Base-by-base conservation (phyloP, 805 yeast genomes). In the Kodamaea laetipori region DNA sequence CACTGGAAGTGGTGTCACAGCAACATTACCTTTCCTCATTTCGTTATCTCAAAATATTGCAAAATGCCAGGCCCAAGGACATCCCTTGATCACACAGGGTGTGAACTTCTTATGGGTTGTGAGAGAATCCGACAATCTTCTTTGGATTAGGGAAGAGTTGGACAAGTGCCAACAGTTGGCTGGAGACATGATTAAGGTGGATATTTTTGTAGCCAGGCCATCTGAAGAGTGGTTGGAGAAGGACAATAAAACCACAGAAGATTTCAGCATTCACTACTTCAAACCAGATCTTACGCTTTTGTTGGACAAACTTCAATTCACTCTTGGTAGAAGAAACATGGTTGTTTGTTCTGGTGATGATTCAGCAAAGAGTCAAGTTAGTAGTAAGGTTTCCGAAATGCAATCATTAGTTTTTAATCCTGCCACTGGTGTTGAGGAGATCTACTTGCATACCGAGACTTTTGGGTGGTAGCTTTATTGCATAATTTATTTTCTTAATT, bases 1-100 rank as follows among this genome's bases (percentile, higher is more conserved):
- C 17, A 61, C 77, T 1, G 84, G 84, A 4, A 68, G 75, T 36
- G 83, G 84, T 32, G 67, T 78, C 12, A 66, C 81, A 2, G 77
- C 74, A 0, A 65, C 76, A 1, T 44, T 75, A n/a, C 78, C 82
- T 8, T 77, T 73, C 47, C 49, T 73, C 34, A 45, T 55, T 2
- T 49, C 49, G 23, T 43, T 63, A 16, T 47, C 56, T 6, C 60
- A 45, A 46, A 54, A 45, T 2, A 26, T 56, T 10, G 41, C 24
- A 3, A 34, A 34, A 17, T 17, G 37, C 37, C 19, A 13, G 15
- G 38, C 37, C 10, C 11, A 26, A 3, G 42, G 37, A 2, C 4
- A 8, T 2, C 4, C 28, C 8, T 45, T 44, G 15, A 50, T 44
- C 31, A 67, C 47, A 11, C 53, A 41, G 27, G 52, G 48, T 4